Percentiles rank a stretch among this genome's conserved stretches.
phyloP scores from a whole-genome alignment of 805 yeast genomes.

The Candida berthetii region DNA sequence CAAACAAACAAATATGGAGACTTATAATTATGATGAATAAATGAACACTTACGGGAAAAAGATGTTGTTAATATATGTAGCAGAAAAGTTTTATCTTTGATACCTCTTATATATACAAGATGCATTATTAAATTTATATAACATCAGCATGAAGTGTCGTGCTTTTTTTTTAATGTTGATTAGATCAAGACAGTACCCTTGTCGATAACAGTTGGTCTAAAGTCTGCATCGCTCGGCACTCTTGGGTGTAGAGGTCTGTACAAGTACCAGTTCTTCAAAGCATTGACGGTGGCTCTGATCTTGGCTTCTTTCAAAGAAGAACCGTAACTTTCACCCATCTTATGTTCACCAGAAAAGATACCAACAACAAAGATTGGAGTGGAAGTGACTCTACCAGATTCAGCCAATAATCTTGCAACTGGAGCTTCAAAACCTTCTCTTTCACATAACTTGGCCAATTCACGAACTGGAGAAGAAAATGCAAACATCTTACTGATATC shows the following conservation, averaged over 20 bases:
- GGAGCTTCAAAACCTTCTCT: constrained; percentile 73
- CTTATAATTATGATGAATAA: neutral
- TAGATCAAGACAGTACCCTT: constrained; percentile 33
- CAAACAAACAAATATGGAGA: too few relatives aligned
- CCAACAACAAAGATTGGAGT: constrained; percentile 90
- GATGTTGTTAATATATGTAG: too few relatives aligned
- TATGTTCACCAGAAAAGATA: constrained; percentile 74
- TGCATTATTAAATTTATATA: neutral
- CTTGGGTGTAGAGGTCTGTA: constrained; percentile 69
- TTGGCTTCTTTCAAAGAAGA: constrained; percentile 86
- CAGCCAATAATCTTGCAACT: constrained; percentile 78
- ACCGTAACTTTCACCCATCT: constrained; percentile 94
- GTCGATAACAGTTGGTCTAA: constrained; percentile 33
- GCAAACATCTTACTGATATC: constrained; percentile 70
- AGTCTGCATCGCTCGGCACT: constrained; percentile 52
- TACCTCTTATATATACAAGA: constrained; percentile 1
- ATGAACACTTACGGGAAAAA: too few relatives aligned
- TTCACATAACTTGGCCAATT: constrained; percentile 68
- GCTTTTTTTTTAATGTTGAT: neutral
- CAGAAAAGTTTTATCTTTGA: neutral
- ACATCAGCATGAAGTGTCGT: neutral
- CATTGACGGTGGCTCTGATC: constrained; percentile 85
- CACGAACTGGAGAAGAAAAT: constrained; percentile 82
- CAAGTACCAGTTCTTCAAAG: constrained; percentile 87
- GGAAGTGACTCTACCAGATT: constrained; percentile 83